A percentile compares a stretch with the other conserved stretches of the same genome.
Evolutionary conservation across 164 flowering plant species (phyloP).

Genomic region (Macadamia tetraphylla): DNA sequence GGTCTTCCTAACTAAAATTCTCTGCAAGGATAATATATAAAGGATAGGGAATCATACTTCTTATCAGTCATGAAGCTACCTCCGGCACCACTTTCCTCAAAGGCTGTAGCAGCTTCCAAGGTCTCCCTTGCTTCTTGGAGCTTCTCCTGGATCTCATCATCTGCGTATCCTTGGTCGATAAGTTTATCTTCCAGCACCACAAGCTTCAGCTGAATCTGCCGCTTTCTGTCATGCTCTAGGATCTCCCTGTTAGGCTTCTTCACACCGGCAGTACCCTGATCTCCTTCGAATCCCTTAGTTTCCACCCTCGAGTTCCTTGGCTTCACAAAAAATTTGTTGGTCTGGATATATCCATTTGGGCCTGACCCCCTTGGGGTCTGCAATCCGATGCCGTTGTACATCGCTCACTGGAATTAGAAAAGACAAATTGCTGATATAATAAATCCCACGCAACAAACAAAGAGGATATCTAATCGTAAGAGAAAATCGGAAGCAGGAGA

Average conservation of each 20-base stretch:
- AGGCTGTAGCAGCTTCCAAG: slow-evolving; percentile 49
- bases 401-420: slow-evolving; percentile 11
- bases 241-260: slow-evolving; percentile 75
- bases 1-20: neutral
- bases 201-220: slow-evolving; percentile 84
- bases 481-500: too few relatives aligned
- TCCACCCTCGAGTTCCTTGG: slow-evolving; percentile 39
- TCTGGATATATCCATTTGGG: slow-evolving; percentile 83
- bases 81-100: slow-evolving; percentile 31
- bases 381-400: slow-evolving; percentile 95
- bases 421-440: too few relatives aligned
- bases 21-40: neutral
- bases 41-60: slow-evolving; percentile 5
- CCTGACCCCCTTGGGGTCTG: slow-evolving; percentile 94
- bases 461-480: too few relatives aligned
- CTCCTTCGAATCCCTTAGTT: slow-evolving; percentile 52
- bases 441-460: too few relatives aligned
- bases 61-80: slow-evolving; percentile 1
- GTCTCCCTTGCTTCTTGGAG: slow-evolving; percentile 51
- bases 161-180: slow-evolving; percentile 78
- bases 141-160: slow-evolving; percentile 61
- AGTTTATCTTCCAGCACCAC: slow-evolving; percentile 78
- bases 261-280: slow-evolving; percentile 84
- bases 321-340: slow-evolving; percentile 75
- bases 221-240: slow-evolving; percentile 87